A percentile compares a stretch with the other conserved stretches of the same genome.
Evolutionary conservation across 768 basidiomycete genomes (phyloP).

Genomic region (Russula earlei): DNA sequence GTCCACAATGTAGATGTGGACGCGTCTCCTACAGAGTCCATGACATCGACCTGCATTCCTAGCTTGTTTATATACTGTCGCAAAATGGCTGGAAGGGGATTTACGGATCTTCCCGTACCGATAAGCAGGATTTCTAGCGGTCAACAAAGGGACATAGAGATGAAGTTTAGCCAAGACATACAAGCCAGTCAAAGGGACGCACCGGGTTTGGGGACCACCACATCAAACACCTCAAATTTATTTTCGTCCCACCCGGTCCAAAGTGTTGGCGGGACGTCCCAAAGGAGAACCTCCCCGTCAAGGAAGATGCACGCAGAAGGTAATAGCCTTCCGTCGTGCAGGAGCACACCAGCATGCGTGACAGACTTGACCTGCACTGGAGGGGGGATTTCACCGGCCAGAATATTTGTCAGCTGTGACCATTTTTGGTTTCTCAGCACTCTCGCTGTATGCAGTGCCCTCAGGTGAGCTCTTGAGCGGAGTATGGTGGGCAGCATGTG

Average conservation of each 20-base stretch:
- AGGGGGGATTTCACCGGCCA: constrained; percentile 58
- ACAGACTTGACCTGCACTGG: constrained; percentile 66
- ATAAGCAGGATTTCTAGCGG: constrained; percentile 75
- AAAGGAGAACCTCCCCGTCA: constrained; percentile 79
- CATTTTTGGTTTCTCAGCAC: constrained; percentile 12
- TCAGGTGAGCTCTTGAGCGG: constrained; percentile 3
- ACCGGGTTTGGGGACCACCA: constrained; percentile 83
- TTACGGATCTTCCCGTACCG: constrained; percentile 70
- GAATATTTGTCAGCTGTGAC: constrained; percentile 51
- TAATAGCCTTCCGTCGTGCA: constrained; percentile 71
- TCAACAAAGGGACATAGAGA: neutral
- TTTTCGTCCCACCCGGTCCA: constrained; percentile 68
- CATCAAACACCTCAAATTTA: constrained; percentile 73
- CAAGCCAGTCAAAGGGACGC: constrained; percentile 20
- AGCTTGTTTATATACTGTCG: constrained; percentile 57
- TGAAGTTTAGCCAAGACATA: neutral
- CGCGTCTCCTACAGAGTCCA: constrained; percentile 55
- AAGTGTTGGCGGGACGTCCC: constrained; percentile 64
- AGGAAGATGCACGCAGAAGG: constrained; percentile 75
- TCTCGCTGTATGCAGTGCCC: constrained; percentile 9
- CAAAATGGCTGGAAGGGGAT: constrained; percentile 60
- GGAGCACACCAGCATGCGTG: constrained; percentile 50
- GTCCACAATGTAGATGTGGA: neutral
- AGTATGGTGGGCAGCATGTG: neutral
- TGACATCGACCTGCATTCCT: constrained; percentile 83